These are phyloP conservation scores for Iris macrosiphon DNA, from an alignment of 106 monocot species.

Conservation along the genomic window DNA sequence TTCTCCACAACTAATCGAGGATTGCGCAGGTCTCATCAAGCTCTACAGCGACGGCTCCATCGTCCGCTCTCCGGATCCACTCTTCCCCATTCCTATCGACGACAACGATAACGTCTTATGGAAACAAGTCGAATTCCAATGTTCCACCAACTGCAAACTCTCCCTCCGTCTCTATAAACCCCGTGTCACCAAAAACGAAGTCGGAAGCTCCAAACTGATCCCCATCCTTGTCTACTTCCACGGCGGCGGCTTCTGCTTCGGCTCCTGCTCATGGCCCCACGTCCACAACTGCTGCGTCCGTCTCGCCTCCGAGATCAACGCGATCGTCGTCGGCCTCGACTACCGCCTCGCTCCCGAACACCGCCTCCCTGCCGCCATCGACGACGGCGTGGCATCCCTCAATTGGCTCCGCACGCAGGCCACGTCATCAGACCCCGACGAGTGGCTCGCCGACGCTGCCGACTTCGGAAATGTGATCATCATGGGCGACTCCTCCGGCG, in stretches of 20 bases:
- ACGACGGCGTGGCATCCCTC: slow-evolving; percentile 30
- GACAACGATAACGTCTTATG: slow-evolving; percentile 52
- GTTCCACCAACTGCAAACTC: slow-evolving; percentile 18
- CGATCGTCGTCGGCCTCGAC: slow-evolving; percentile 53
- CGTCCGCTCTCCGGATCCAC: slow-evolving; percentile 26
- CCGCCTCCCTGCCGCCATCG: slow-evolving; percentile 59
- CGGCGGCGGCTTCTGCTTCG: slow-evolving; percentile 78
- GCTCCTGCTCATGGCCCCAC: slow-evolving; percentile 67
- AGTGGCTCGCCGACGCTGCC: slow-evolving; percentile 27
- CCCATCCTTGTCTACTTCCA: slow-evolving; percentile 79
- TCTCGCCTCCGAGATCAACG: slow-evolving; percentile 32
- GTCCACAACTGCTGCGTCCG: slow-evolving; percentile 62
- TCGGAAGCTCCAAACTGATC: slow-evolving; percentile 21
- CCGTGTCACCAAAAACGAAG: not conserved
- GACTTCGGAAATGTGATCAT: slow-evolving; percentile 40
- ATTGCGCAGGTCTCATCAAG: slow-evolving; percentile 48
- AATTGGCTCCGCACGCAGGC: slow-evolving; percentile 37
- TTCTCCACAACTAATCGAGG: slow-evolving; percentile 24
- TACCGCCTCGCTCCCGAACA: slow-evolving; percentile 67
- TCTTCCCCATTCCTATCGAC: slow-evolving; percentile 33
- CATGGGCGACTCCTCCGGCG: slow-evolving; percentile 72
- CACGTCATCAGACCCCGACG: slow-evolving; percentile 9
- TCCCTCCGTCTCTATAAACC: slow-evolving; percentile 54
- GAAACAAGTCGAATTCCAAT: slow-evolving; percentile 35
- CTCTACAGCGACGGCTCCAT: slow-evolving; percentile 62